phyloP scores from a whole-genome alignment of 495 filamentous ascomycete species.

The Copromyces sp. region DNA sequence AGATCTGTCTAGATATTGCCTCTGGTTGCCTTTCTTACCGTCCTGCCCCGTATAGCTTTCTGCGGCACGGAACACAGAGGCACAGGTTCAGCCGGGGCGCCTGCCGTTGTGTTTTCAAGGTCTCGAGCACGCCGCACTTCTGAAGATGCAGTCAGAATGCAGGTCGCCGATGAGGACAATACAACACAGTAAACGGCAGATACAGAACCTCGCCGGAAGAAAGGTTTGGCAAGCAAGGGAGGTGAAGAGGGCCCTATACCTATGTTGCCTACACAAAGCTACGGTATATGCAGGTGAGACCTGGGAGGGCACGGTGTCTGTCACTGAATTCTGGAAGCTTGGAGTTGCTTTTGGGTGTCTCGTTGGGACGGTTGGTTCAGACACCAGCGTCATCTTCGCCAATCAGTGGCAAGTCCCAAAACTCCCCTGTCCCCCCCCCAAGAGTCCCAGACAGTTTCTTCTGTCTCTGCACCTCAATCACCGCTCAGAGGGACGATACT shows the following conservation, averaged over 20 bases:
- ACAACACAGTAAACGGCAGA: not conserved
- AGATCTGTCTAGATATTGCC: not conserved
- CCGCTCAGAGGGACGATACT: not conserved
- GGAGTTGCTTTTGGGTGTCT: not conserved
- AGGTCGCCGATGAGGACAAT: not conserved
- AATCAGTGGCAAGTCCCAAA: not conserved
- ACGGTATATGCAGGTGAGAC: not conserved
- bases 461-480: not conserved
- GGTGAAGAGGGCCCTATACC: not conserved
- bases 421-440: not conserved
- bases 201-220: not conserved
- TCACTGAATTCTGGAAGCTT: not conserved
- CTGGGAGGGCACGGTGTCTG: not conserved
- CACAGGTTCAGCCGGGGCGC: not conserved
- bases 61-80: not conserved
- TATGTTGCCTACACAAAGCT: not conserved
- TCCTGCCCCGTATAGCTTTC: not conserved
- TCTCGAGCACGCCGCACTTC: not conserved
- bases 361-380: not conserved
- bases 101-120: not conserved
- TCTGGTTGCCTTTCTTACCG: not conserved
- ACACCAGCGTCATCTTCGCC: not conserved
- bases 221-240: not conserved
- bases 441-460: not conserved
- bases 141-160: not conserved